These are phyloP conservation scores for Zygotorulaspora sp. DNA, from an alignment of 805 yeast species.

Conservation along the genomic window DNA sequence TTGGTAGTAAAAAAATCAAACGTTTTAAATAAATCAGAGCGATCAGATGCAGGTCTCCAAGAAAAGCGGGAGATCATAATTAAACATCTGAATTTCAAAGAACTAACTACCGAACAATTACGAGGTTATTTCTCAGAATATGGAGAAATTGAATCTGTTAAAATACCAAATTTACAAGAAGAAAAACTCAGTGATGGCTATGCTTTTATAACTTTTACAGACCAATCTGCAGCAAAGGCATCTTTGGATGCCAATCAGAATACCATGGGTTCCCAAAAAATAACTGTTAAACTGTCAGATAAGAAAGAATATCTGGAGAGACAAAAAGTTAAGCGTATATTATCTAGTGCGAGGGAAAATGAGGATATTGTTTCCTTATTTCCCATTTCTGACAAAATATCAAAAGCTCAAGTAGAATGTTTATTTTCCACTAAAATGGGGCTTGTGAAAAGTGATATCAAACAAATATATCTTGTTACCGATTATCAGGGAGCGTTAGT, in stretches of 20 bases:
- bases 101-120: conserved; percentile 39
- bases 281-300: conserved; percentile 49
- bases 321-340: conserved; percentile 31
- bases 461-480: conserved; percentile 43
- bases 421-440: conserved; percentile 15
- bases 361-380: conserved; percentile 22
- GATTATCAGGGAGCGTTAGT: conserved; percentile 47
- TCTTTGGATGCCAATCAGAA: conserved; percentile 44
- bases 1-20: conserved; percentile 60
- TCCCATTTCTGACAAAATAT: conserved; percentile 30
- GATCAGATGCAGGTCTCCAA: conserved; percentile 43
- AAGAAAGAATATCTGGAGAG: conserved; percentile 36
- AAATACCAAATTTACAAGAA: conserved; percentile 17
- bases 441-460: conserved; percentile 27
- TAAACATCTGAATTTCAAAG: conserved; percentile 46
- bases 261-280: conserved; percentile 42
- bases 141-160: conserved; percentile 52
- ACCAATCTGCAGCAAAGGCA: conserved; percentile 41
- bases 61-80: conserved; percentile 57
- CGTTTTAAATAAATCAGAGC: conserved; percentile 42
- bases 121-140: conserved; percentile 40
- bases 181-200: conserved; percentile 51
- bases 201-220: conserved; percentile 55
- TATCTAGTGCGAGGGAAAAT: conserved; percentile 17
- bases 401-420: conserved; percentile 20